phyloP scores from a whole-genome alignment of 495 filamentous ascomycete species.

The Clohesyomyces aquaticus region DNA sequence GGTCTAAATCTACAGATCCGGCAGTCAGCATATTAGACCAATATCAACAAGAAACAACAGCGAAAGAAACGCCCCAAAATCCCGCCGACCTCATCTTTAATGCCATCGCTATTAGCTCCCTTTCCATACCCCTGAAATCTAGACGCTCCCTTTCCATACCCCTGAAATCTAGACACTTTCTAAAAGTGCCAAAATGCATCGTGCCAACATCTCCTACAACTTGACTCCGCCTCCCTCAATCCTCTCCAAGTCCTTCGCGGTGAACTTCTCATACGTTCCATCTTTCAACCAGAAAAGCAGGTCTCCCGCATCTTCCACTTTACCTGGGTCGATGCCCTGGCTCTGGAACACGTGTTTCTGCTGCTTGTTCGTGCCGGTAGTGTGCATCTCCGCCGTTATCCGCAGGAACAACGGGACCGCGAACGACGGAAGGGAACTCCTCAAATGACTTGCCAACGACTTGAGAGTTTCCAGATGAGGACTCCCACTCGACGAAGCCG shows the following conservation, averaged over 20 bases:
- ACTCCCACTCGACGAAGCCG: background rate
- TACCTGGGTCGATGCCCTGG: conserved; percentile 72
- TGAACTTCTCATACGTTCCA: conserved; percentile 70
- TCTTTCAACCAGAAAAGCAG: conserved; percentile 70
- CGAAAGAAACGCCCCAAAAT: too few species aligned
- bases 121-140: too few species aligned
- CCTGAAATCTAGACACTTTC: too few species aligned
- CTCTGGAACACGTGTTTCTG: conserved; percentile 72
- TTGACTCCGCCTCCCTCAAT: conserved; percentile 70
- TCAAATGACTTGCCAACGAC: conserved; percentile 51
- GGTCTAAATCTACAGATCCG: too few species aligned
- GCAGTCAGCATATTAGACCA: too few species aligned
- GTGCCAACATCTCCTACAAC: too few species aligned
- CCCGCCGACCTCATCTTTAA: too few species aligned
- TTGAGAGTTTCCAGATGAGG: conserved; percentile 25
- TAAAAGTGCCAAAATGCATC: too few species aligned
- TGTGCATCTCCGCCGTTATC: conserved; percentile 61
- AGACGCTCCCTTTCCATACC: too few species aligned
- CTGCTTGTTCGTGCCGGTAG: conserved; percentile 87
- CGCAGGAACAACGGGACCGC: conserved; percentile 80
- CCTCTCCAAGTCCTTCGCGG: conserved; percentile 66
- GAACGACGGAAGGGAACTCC: conserved; percentile 66
- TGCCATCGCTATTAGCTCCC: too few species aligned
- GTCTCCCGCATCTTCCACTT: conserved; percentile 55
- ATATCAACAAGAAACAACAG: too few species aligned